Evolutionary conservation across 2,329 filamentous ascomycete genomes (phyloP).

Genomic region (Curvularia eragrostidis): DNA sequence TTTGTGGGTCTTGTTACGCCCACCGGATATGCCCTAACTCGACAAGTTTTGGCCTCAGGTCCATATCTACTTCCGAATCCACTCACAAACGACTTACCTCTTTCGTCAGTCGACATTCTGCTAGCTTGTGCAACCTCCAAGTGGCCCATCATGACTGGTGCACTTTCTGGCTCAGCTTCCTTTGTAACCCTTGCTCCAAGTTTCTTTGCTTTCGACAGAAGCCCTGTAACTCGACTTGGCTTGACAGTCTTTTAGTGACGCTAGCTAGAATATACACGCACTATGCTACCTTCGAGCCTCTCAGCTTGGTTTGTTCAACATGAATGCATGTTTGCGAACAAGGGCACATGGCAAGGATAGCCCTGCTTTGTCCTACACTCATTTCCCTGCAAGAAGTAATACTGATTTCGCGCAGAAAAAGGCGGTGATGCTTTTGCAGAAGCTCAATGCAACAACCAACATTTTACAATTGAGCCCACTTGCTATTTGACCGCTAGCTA

Average conservation of each 20-base stretch:
- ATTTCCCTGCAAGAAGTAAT: constrained; percentile 22
- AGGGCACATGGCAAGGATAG: constrained; percentile 9
- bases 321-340: neutral
- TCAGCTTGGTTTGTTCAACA: constrained; percentile 19
- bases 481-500: constrained; percentile 10
- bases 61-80: neutral
- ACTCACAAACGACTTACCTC: neutral
- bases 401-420: constrained; percentile 18
- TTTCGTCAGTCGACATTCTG: neutral
- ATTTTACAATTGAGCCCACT: constrained; percentile 23
- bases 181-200: neutral
- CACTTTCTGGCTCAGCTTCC: neutral
- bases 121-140: neutral
- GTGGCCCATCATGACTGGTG: neutral
- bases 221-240: neutral
- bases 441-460: constrained; percentile 32
- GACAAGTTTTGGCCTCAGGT: neutral
- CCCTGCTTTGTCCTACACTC: constrained; percentile 14
- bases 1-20: constrained; percentile 25
- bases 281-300: constrained; percentile 19
- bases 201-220: neutral
- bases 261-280: constrained; percentile 2
- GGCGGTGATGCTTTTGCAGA: constrained; percentile 41
- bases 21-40: constrained; percentile 9
- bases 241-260: neutral